Percentiles rank a stretch among this genome's conserved stretches.
These are phyloP conservation scores for Hamamelis virginiana DNA, from an alignment of 164 flowering plant genomes.

Conservation along the genomic window DNA sequence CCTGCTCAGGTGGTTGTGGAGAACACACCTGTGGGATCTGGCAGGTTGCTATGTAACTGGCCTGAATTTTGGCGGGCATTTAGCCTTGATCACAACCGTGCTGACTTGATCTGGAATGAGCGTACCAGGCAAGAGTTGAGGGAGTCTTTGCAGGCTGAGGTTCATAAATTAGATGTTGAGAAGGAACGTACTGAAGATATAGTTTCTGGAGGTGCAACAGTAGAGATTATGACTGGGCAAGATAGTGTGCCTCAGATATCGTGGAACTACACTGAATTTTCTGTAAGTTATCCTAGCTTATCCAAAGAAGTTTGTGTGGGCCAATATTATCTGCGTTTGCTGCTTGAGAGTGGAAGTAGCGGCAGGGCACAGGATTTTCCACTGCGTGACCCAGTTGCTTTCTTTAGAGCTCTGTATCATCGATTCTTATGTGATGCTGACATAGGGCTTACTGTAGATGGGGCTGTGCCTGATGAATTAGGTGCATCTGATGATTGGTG, in stretches of 20 bases:
- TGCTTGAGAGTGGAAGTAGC: constrained; percentile 87
- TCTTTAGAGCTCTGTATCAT: constrained; percentile 94
- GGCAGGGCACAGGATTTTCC: constrained; percentile 93
- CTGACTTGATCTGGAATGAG: constrained; percentile 98
- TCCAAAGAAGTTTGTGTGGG: constrained; percentile 99
- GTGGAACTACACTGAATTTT: constrained; percentile 93
- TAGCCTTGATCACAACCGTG: constrained; percentile 97
- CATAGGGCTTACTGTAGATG: constrained; percentile 91
- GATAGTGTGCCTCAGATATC: constrained; percentile 76
- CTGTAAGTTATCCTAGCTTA: constrained; percentile 79
- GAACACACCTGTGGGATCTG: constrained; percentile 91
- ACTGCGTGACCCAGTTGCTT: constrained; percentile 91
- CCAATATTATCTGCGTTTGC: constrained; percentile 89
- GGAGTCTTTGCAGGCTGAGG: constrained; percentile 89
- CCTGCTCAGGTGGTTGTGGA: constrained; percentile 99
- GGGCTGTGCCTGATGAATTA: constrained; percentile 92
- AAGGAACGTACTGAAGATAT: constrained; percentile 96
- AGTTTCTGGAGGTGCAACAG: constrained; percentile 57
- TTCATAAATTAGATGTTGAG: constrained; percentile 87
- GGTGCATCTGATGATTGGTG: constrained; percentile 99
- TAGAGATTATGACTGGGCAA: constrained; percentile 47
- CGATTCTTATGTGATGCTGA: constrained; percentile 97
- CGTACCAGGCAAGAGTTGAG: constrained; percentile 91
- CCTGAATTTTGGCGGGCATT: constrained; percentile 98
- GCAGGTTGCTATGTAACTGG: constrained; percentile 91